Percentiles rank a stretch among this genome's conserved stretches.
These are phyloP conservation scores for Pseudozyma pruni DNA, from an alignment of 1,284 basidiomycete species.

Conservation along the genomic window DNA sequence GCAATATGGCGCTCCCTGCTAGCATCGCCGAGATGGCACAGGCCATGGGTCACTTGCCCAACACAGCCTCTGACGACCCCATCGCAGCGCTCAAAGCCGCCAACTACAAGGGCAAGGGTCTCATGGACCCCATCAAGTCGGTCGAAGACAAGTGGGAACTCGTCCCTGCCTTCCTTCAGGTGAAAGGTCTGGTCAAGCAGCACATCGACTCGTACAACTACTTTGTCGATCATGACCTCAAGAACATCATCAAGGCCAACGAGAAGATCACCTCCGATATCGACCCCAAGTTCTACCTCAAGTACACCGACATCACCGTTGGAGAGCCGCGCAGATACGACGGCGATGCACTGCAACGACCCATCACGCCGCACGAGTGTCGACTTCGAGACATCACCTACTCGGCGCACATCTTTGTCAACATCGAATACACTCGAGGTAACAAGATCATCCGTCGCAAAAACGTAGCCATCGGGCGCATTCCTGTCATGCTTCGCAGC, in stretches of 20 bases:
- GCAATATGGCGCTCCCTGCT: constrained; percentile 34
- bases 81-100: constrained; percentile 54
- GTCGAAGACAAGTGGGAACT: constrained; percentile 70
- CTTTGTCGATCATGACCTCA: constrained; percentile 85
- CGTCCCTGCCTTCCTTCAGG: constrained; percentile 65
- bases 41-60: constrained; percentile 24
- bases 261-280: constrained; percentile 79
- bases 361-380: constrained; percentile 96
- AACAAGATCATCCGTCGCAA: constrained; percentile 84
- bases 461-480: constrained; percentile 87
- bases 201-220: constrained; percentile 99
- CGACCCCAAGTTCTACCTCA: constrained; percentile 95
- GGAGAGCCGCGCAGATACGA: constrained; percentile 83
- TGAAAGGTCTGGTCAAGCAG: constrained; percentile 76
- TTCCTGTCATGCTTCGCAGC: constrained; percentile 97
- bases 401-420: constrained; percentile 91
- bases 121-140: constrained; percentile 71
- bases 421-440: constrained; percentile 93
- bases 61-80: constrained; percentile 23
- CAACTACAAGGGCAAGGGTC: constrained; percentile 66
- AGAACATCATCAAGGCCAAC: constrained; percentile 78
- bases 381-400: constrained; percentile 96
- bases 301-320: constrained; percentile 89
- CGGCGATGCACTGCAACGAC: constrained; percentile 79
- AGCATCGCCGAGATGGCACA: constrained; percentile 48